Percentiles rank a stretch among this genome's conserved stretches.
phyloP scores from a whole-genome alignment of 805 yeast species.

The Candida tallmaniae region DNA sequence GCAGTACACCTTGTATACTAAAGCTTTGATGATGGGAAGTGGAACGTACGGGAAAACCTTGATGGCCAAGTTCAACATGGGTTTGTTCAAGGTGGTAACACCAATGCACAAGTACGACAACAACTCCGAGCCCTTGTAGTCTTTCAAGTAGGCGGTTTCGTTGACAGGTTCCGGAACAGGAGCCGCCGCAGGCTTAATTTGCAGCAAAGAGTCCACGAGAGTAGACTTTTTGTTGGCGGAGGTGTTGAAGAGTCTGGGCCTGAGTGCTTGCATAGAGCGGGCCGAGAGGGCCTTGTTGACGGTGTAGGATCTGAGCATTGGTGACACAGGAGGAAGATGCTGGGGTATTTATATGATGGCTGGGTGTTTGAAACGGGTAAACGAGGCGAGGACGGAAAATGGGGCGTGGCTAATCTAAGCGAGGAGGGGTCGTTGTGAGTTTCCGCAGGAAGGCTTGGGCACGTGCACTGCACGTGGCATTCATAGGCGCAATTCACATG shows the following conservation, averaged over 20 bases:
- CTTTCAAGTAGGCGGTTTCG: conserved; percentile 40
- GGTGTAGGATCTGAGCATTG: neutral
- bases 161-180: conserved; percentile 1
- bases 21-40: conserved; percentile 57
- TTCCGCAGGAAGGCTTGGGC: no score
- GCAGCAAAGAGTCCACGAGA: neutral
- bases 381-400: no score
- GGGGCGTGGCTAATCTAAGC: conserved; percentile 9
- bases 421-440: no score
- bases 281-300: no score
- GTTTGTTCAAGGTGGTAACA: conserved; percentile 59
- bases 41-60: conserved; percentile 74
- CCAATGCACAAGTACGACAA: conserved; percentile 68
- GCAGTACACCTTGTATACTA: conserved; percentile 80
- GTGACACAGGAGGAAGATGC: no score
- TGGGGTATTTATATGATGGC: no score
- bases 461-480: neutral
- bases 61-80: conserved; percentile 56
- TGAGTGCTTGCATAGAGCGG: no score
- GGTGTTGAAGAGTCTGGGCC: no score
- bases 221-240: conserved; percentile 1
- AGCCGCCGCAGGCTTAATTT: neutral
- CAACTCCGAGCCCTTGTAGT: conserved; percentile 51
- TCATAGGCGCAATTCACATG: no score
- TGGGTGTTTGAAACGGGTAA: no score